phyloP scores from a whole-genome alignment of 148 eudicot genomes.

The Cornus kousa region DNA sequence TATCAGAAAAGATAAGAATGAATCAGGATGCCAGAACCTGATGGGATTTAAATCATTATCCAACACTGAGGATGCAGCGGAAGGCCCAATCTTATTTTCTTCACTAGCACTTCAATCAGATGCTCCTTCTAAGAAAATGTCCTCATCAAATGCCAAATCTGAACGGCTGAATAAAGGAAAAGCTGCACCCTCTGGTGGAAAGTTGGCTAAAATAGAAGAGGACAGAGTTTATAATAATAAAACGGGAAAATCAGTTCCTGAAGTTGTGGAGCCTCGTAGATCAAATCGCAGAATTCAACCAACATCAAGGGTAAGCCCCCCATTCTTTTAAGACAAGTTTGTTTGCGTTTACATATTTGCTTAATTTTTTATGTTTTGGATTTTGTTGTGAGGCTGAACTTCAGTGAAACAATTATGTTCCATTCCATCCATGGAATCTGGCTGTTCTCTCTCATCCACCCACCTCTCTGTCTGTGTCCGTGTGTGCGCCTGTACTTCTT shows the following conservation, averaged over 20 bases:
- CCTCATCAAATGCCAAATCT: slow-evolving; percentile 38
- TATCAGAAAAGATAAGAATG: slow-evolving; percentile 41
- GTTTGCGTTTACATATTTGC: background rate
- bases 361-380: background rate
- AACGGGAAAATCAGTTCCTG: slow-evolving; percentile 33
- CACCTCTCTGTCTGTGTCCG: too few species aligned
- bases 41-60: slow-evolving; percentile 33
- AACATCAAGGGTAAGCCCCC: slow-evolving; percentile 73
- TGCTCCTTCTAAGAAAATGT: slow-evolving; percentile 46
- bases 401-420: too few species aligned
- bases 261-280: slow-evolving; percentile 72
- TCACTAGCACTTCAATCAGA: slow-evolving; percentile 39
- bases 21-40: slow-evolving; percentile 29
- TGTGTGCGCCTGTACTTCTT: too few species aligned
- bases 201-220: slow-evolving; percentile 46
- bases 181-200: slow-evolving; percentile 40
- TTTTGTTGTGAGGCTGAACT: background rate
- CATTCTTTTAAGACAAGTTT: background rate
- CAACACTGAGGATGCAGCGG: slow-evolving; percentile 35
- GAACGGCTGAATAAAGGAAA: slow-evolving; percentile 58
- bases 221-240: slow-evolving; percentile 29
- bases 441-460: too few species aligned
- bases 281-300: slow-evolving; percentile 95
- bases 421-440: too few species aligned
- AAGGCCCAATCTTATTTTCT: slow-evolving; percentile 53